These are phyloP conservation scores for Colletotrichum eremochloae DNA, from an alignment of 2,329 filamentous ascomycete genomes.

Conservation along the genomic window DNA sequence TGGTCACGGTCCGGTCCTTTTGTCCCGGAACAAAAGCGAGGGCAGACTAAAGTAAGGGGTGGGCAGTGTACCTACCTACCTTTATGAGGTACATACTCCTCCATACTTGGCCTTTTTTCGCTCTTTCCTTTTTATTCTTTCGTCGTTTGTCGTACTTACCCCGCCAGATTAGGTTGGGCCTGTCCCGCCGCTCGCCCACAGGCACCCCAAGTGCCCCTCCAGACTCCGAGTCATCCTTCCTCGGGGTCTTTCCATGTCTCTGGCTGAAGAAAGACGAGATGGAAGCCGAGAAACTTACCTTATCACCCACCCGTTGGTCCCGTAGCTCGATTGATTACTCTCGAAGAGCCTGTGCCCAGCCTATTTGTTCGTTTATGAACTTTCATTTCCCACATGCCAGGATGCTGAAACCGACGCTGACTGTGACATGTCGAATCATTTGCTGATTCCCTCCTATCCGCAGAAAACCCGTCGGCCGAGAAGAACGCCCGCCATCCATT, in stretches of 20 bases:
- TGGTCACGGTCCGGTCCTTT: constrained; percentile 3
- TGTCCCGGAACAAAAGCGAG: constrained; percentile 4
- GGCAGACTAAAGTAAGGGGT: not conserved
- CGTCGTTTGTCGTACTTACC: constrained; percentile 27
- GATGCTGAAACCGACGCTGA: constrained; percentile 10
- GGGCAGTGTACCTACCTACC: not conserved
- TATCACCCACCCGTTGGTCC: not conserved
- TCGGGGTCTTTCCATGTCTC: not conserved
- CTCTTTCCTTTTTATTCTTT: constrained; percentile 5
- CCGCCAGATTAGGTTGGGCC: constrained; percentile 29
- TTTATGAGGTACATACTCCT: too few relatives aligned
- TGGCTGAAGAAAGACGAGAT: not conserved
- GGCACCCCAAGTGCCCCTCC: not conserved
- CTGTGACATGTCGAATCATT: not conserved
- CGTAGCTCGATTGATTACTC: not conserved
- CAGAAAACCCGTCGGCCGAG: not conserved
- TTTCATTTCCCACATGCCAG: not conserved
- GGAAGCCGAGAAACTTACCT: not conserved
- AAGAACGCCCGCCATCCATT: not conserved
- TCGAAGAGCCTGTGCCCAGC: not conserved
- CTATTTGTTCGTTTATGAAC: not conserved
- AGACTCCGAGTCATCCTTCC: not conserved
- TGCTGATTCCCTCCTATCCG: not conserved
- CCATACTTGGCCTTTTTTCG: not conserved
- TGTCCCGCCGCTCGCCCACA: constrained; percentile 2